Evolutionary conservation across 371 early-diverging fungal genomes (phyloP), one percentile per base, ranked within the genome.

Genomic region (Mucor sp.): DNA sequence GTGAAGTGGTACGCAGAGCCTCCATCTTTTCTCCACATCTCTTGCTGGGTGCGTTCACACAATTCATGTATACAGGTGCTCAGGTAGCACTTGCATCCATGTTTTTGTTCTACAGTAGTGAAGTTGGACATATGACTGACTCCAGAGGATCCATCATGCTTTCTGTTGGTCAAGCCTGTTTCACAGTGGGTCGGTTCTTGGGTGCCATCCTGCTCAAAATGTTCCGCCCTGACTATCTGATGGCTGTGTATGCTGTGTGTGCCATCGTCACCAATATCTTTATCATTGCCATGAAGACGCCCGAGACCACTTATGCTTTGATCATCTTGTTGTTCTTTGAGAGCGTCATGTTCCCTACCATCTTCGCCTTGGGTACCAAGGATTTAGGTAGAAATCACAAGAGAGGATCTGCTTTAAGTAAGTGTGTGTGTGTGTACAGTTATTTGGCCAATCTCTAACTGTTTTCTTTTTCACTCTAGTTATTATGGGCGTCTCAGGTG

Each of bases 1-100:
- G 98, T 21, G 86, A 80, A 57, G 80, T 97, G 66, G 91, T 85
- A 68, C 96, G 96, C 19, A 96, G 97, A n/a, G 87, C 80, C 19
- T 78, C 80, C 1, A 39, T 82, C 15, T 48, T 44, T 5, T 81
- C 79, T 6, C 81, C 81, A 27, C 83, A 81, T 69, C 60, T 81
- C 25, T 57, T 74, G 25, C 68, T 82, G 6, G 83, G 83, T 43
- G 66, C 80, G 4, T 55, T 77, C 44, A 63, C 81, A 2, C 74
- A 80, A 50, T 79, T 83, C 44, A 64, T 80, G 62, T 83, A 83
- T 32, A 77, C 77, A 1, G 83, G 83, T 35, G 79, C 75, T 3
- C 83, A 83, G 58, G 78, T 83, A 6, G 62, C 70, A 6, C 71
- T 83, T 15, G 83, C 83, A 21, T 79, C 81, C 23, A 62, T 83